A percentile compares a stretch with the other conserved stretches of the same genome.
Conservation (phyloP, 768 basidiomycete genomes). For the Boletus sp. region DNA sequence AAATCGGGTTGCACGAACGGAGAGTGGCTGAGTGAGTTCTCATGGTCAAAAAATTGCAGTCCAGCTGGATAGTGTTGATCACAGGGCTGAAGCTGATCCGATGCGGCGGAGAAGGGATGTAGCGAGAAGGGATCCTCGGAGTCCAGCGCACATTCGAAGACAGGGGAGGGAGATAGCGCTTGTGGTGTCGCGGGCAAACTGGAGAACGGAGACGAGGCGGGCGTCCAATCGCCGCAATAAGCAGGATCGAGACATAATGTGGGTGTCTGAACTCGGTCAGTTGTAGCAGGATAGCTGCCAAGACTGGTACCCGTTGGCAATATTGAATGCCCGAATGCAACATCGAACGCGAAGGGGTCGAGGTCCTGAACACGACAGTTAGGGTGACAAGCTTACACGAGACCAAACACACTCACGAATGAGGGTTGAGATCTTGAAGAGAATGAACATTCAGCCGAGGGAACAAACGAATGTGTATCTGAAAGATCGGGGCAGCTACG, state of each 20-base stretch:
- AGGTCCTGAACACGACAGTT: slow-evolving; percentile 21
- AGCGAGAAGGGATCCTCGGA: slow-evolving; percentile 20
- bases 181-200: slow-evolving; percentile 45
- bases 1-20: slow-evolving; percentile 24
- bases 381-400: slow-evolving; percentile 1
- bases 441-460: slow-evolving; percentile 28
- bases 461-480: slow-evolving; percentile 34
- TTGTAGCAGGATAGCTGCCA: slow-evolving; percentile 22
- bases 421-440: slow-evolving; percentile 43
- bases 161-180: slow-evolving; percentile 31
- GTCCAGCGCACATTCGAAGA: slow-evolving; percentile 25
- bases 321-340: slow-evolving; percentile 31
- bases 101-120: slow-evolving; percentile 18
- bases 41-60: slow-evolving; percentile 20
- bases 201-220: slow-evolving; percentile 42
- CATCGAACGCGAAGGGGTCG: slow-evolving; percentile 30
- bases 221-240: slow-evolving; percentile 41
- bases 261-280: slow-evolving; percentile 28
- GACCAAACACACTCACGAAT: slow-evolving; percentile 42
- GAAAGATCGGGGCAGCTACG: slow-evolving; percentile 33
- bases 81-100: slow-evolving; percentile 14
- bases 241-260: slow-evolving; percentile 42
- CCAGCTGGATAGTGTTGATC: slow-evolving; percentile 20
- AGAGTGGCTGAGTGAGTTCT: slow-evolving; percentile 10
- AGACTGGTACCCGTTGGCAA: slow-evolving; percentile 14